Evolutionary conservation across 2,329 filamentous ascomycete genomes (phyloP).

Genomic region (Neurospora sp.): DNA sequence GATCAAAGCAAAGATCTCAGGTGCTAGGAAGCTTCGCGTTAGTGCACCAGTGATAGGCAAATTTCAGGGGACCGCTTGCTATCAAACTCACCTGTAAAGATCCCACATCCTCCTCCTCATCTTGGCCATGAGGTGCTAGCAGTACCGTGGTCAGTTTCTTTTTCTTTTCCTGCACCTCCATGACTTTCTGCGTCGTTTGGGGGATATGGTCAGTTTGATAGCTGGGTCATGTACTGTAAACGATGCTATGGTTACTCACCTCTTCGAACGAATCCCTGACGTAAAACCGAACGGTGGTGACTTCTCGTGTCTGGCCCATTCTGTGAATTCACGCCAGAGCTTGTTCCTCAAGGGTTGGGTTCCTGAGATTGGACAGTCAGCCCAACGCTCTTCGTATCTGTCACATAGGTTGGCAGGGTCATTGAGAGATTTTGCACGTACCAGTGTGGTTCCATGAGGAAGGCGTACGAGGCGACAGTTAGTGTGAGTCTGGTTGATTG

Average conservation of each 20-base stretch:
- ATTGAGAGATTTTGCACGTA: slow-evolving; percentile 8
- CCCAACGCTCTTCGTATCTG: neutral
- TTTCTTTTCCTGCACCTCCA: neutral
- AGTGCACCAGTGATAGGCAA: neutral
- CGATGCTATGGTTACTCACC: slow-evolving; percentile 3
- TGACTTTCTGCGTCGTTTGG: neutral
- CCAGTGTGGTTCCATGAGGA: slow-evolving; percentile 42
- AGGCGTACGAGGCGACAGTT: slow-evolving; percentile 35
- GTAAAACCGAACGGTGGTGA: slow-evolving; percentile 20
- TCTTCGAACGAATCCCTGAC: slow-evolving; percentile 21
- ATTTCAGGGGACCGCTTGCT: neutral
- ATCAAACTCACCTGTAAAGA: neutral
- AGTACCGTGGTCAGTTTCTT: neutral
- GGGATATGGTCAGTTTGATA: neutral
- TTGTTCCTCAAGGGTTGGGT: slow-evolving; percentile 22
- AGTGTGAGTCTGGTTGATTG: slow-evolving; percentile 30
- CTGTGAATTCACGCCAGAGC: slow-evolving; percentile 21
- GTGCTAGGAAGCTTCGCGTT: neutral
- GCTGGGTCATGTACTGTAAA: neutral
- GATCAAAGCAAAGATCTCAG: neutral
- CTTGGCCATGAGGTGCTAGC: neutral
- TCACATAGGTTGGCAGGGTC: neutral
- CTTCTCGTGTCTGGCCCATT: slow-evolving; percentile 19
- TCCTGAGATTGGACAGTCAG: slow-evolving; percentile 11
- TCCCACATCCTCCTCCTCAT: neutral